Base-by-base conservation (phyloP, 1,139 yeast species). In the Arxiozyma heterogenica region DNA sequence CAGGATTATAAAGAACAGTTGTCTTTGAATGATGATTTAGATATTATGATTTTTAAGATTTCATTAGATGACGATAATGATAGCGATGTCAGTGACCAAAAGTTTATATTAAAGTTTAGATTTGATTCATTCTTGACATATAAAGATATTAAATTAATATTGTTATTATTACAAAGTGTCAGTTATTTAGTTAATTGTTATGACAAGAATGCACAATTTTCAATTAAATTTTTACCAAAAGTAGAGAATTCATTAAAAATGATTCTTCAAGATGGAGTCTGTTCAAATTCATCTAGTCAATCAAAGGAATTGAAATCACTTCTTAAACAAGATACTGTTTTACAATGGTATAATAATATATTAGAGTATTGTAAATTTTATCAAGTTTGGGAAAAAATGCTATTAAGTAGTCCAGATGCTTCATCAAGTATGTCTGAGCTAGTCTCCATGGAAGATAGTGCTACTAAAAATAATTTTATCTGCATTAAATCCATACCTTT, bases 101-200 rank as follows among this genome's bases (percentile, higher is more conserved):
- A 9, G 15, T 12, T 34, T n/a, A 12, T 6, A 8, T 34, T 65
- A 23, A 48, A 54, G 3, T 34, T 67, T 15, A 54, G 54, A 17
- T 50, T 61, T 15, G 59, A 63, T 2, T 52, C 55, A 1, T 45
- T 64, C 17, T 61, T 65, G 41, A 55, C 60, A 25, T 66, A 65
- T 44, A 58, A 57, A 39, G 64, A 66, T 49, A 50, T 65, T 49
- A 68, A 66, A 51, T 61, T 62, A 41, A 21, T 66, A 2, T 51
- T 68, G n/a, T 51, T 67, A 9, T 53, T 68, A 15, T 56, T 67
- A 22, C 71, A 68, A 53, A 66, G 70, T 54, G 63, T 66, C 7
- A 66, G 70, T 54, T 68, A 63, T 51, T 51, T 68, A 30, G 61
- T 64, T 4, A 68, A 65, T 49, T 66, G 69, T 46, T 64, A 65